A percentile compares a stretch with the other conserved stretches of the same genome.
phyloP scores from a whole-genome alignment of 768 basidiomycete species.

The Russula sp. region DNA sequence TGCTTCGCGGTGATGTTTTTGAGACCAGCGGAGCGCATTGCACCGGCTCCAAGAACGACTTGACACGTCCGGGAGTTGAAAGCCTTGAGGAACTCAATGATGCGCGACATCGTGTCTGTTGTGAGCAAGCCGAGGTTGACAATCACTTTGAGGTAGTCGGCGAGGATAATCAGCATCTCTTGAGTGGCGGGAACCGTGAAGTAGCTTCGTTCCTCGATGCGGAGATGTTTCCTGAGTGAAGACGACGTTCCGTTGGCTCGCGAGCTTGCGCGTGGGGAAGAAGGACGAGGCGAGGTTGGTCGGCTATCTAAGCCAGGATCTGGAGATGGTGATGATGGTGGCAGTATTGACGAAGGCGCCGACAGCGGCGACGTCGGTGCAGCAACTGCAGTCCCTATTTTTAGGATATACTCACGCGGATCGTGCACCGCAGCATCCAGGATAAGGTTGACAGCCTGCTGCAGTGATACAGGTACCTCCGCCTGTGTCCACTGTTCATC shows the following conservation, averaged over 20 bases:
- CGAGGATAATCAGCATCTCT: constrained; percentile 60
- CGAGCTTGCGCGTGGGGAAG: constrained; percentile 19
- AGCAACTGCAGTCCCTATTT: constrained; percentile 25
- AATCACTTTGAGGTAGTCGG: constrained; percentile 85
- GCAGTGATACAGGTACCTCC: constrained; percentile 61
- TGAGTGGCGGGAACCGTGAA: constrained; percentile 84
- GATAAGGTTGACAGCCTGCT: constrained; percentile 66
- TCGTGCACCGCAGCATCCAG: constrained; percentile 80
- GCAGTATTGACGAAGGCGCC: constrained; percentile 22
- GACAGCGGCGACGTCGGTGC: constrained; percentile 28
- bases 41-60: constrained; percentile 95
- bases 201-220: constrained; percentile 79
- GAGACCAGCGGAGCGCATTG: constrained; percentile 96
- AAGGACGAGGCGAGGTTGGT: constrained; percentile 16
- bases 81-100: constrained; percentile 94
- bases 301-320: constrained; percentile 23
- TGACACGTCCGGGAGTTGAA: constrained; percentile 99
- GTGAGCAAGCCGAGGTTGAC: constrained; percentile 85
- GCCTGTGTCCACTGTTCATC: constrained; percentile 91
- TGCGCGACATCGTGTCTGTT: constrained; percentile 89
- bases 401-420: constrained; percentile 58
- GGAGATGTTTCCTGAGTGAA: constrained; percentile 48
- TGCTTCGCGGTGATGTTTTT: constrained; percentile 99
- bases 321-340: constrained; percentile 30
- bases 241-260: constrained; percentile 23